Conservation (phyloP, 2,329 filamentous ascomycete species). For the Aspergillus quadricinctus region DNA sequence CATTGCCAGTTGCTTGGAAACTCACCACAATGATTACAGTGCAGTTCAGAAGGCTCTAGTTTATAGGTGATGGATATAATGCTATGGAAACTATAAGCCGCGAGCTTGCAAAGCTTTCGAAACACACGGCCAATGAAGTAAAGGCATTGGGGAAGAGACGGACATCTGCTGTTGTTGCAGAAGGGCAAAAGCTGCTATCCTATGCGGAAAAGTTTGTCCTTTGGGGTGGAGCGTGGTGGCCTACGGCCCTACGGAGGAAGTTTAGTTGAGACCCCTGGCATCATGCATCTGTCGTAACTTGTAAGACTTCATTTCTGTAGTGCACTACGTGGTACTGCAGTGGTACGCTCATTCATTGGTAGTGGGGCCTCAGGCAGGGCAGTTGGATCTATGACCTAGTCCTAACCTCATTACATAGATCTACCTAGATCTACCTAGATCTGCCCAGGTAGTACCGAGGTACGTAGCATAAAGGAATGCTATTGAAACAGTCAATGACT, state of each 20-base stretch:
- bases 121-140: background rate
- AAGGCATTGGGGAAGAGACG: background rate
- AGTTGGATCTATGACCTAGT: no score
- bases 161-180: background rate
- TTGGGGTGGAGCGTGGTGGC: slow-evolving; percentile 13
- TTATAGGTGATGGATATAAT: background rate
- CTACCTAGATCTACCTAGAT: no score
- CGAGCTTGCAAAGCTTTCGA: background rate
- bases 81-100: background rate
- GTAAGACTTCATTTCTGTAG: no score
- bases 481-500: no score
- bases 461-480: no score
- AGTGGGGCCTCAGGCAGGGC: no score
- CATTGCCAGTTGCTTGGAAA: background rate
- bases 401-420: no score
- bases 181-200: background rate
- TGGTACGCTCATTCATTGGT: no score
- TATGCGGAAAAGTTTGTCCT: slow-evolving; percentile 14
- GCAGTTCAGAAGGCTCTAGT: background rate
- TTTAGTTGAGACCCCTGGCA: background rate
- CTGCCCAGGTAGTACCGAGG: no score
- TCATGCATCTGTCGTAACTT: no score
- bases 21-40: background rate
- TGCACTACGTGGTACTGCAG: no score
- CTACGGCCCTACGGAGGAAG: background rate